Evolutionary conservation across 768 basidiomycete genomes (phyloP).

Genomic region (Leccinum ochraceum): DNA sequence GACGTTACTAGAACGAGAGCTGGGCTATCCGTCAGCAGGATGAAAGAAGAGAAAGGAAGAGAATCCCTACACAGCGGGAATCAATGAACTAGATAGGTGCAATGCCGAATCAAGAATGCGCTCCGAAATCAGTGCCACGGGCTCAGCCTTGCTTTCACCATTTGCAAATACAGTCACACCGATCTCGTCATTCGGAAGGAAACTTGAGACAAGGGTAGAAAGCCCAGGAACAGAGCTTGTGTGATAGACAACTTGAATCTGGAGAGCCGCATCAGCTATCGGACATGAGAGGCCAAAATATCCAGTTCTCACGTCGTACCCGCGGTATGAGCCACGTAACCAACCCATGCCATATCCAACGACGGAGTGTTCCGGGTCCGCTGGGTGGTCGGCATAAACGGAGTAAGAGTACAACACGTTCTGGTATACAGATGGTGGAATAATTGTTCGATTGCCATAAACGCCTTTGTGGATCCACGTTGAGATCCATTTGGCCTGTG

Average conservation of each 20-base stretch:
- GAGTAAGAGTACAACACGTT: conserved; percentile 35
- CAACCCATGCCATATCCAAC: conserved; percentile 46
- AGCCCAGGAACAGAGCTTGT: conserved; percentile 38
- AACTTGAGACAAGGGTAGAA: conserved; percentile 25
- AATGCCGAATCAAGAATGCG: conserved; percentile 30
- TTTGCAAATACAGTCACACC: conserved; percentile 41
- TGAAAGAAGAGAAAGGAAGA: background rate
- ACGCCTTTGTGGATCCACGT: conserved; percentile 37
- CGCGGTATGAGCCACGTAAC: conserved; percentile 39
- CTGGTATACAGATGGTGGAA: conserved; percentile 33
- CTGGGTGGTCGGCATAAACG: conserved; percentile 16
- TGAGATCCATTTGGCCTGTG: conserved; percentile 37
- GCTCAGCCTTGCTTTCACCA: conserved; percentile 18
- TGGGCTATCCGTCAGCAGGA: background rate
- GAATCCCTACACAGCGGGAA: conserved; percentile 8
- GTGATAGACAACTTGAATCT: conserved; percentile 36
- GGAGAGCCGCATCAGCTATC: background rate
- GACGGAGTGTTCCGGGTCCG: conserved; percentile 28
- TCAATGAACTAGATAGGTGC: conserved; percentile 2
- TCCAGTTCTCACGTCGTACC: conserved; percentile 38
- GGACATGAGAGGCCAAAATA: background rate
- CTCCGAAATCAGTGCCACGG: conserved; percentile 9
- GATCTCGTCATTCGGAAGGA: conserved; percentile 38
- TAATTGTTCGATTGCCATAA: conserved; percentile 31
- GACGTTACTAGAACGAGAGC: background rate